Evolutionary conservation across 768 basidiomycete genomes (phyloP).

Genomic region (Agaricus blazei): DNA sequence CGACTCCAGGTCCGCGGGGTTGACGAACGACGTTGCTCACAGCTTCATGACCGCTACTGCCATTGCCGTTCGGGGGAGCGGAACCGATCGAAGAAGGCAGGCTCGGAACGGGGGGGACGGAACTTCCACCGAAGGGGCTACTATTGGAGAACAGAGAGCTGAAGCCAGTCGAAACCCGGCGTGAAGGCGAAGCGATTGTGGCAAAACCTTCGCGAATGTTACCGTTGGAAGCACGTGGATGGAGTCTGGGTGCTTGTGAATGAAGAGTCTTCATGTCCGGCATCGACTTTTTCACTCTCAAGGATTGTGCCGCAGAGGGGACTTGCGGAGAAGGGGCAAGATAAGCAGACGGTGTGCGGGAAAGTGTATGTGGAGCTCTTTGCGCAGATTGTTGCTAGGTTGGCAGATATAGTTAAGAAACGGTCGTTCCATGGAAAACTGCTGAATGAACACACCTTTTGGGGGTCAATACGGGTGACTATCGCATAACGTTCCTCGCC

Average conservation of each 20-base stretch:
- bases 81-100: constrained; percentile 57
- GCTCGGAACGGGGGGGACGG: constrained; percentile 74
- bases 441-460: constrained; percentile 49
- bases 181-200: constrained; percentile 79
- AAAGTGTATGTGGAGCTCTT: constrained; percentile 51
- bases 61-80: constrained; percentile 39
- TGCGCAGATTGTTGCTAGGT: constrained; percentile 27
- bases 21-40: constrained; percentile 66
- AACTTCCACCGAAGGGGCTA: constrained; percentile 36
- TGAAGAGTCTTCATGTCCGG: constrained; percentile 92
- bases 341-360: constrained; percentile 79
- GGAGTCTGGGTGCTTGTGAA: constrained; percentile 71
- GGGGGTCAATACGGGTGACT: constrained; percentile 85
- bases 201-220: constrained; percentile 86
- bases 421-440: neutral
- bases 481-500: constrained; percentile 93
- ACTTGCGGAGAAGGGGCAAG: constrained; percentile 49
- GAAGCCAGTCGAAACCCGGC: constrained; percentile 69
- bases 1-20: constrained; percentile 75
- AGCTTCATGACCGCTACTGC: constrained; percentile 32
- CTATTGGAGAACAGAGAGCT: constrained; percentile 64
- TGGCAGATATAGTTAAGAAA: constrained; percentile 5
- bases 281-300: constrained; percentile 97
- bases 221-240: constrained; percentile 78
- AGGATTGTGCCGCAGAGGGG: constrained; percentile 40